Evolutionary conservation across 2,329 filamentous ascomycete genomes (phyloP).

Genomic region (Claviceps sorghi): DNA sequence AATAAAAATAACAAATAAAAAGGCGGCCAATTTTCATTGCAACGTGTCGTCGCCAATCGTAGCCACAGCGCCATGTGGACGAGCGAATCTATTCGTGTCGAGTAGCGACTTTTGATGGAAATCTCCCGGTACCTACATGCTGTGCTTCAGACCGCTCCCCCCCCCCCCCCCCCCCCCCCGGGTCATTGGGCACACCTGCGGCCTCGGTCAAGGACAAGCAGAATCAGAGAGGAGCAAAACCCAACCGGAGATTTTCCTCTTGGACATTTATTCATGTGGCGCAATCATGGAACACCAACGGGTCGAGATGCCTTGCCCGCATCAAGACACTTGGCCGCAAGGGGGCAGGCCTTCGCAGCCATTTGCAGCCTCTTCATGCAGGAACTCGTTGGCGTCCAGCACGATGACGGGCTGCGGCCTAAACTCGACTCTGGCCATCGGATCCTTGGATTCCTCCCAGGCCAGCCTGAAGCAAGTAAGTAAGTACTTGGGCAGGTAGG

Average conservation of each 20-base stretch:
- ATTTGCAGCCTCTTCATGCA: neutral
- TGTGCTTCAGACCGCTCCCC: neutral
- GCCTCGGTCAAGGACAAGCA: neutral
- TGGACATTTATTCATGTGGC: neutral
- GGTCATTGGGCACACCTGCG: neutral
- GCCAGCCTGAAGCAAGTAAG: too few relatives aligned
- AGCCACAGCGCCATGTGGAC: neutral
- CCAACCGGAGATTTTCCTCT: neutral
- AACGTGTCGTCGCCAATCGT: neutral
- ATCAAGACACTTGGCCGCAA: neutral
- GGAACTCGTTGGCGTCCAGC: neutral
- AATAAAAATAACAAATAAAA: neutral
- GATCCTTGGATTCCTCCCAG: too few relatives aligned
- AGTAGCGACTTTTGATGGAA: neutral
- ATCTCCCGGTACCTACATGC: neutral
- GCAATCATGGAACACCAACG: neutral
- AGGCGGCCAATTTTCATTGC: neutral
- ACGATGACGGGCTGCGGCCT: neutral
- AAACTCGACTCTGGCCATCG: too few relatives aligned
- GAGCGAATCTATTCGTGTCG: neutral
- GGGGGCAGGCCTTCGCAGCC: neutral
- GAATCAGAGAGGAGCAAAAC: neutral
- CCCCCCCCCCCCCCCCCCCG: neutral
- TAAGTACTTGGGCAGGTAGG: too few relatives aligned
- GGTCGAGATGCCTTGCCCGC: neutral